Evolutionary conservation across 208 protist species (phyloP).

Genomic region (Strigomonas culicis): DNA sequence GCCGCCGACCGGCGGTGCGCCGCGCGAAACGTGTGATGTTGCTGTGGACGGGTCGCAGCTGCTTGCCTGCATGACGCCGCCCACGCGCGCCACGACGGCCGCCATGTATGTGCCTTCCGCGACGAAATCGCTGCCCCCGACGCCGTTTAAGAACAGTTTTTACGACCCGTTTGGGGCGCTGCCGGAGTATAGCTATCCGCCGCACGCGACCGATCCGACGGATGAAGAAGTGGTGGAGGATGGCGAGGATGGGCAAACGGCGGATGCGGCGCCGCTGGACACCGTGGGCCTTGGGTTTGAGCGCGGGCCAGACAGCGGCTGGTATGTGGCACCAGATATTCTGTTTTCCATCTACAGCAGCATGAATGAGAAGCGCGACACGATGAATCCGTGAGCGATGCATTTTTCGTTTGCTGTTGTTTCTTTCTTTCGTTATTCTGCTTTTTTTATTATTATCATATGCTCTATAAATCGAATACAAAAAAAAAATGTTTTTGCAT

Average conservation of each 20-base stretch:
- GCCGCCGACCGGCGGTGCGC: too few relatives aligned
- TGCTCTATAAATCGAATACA: background rate
- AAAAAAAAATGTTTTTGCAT: slow-evolving; percentile 10
- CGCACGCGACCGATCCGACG: too few relatives aligned
- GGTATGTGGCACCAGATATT: slow-evolving; percentile 59
- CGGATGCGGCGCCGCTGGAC: slow-evolving; percentile 15
- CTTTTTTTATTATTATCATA: background rate
- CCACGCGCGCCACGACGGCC: too few relatives aligned
- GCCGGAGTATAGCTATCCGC: too few relatives aligned
- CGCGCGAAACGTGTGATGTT: too few relatives aligned
- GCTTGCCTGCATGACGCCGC: too few relatives aligned
- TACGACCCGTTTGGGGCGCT: too few relatives aligned
- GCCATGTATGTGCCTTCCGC: too few relatives aligned
- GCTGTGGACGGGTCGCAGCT: too few relatives aligned
- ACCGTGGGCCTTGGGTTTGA: slow-evolving; percentile 33
- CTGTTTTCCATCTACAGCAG: slow-evolving; percentile 24
- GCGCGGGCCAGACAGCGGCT: slow-evolving; percentile 48
- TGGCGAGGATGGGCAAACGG: background rate
- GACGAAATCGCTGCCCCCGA: too few relatives aligned
- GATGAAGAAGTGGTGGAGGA: too few relatives aligned
- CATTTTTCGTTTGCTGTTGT: slow-evolving; percentile 1
- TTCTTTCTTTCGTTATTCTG: slow-evolving; percentile 15
- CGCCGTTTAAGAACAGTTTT: too few relatives aligned
- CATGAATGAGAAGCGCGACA: background rate
- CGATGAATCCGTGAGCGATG: background rate